These are phyloP conservation scores for Phoma herbarum DNA, from an alignment of 2,329 filamentous ascomycete genomes.

Conservation along the genomic window DNA sequence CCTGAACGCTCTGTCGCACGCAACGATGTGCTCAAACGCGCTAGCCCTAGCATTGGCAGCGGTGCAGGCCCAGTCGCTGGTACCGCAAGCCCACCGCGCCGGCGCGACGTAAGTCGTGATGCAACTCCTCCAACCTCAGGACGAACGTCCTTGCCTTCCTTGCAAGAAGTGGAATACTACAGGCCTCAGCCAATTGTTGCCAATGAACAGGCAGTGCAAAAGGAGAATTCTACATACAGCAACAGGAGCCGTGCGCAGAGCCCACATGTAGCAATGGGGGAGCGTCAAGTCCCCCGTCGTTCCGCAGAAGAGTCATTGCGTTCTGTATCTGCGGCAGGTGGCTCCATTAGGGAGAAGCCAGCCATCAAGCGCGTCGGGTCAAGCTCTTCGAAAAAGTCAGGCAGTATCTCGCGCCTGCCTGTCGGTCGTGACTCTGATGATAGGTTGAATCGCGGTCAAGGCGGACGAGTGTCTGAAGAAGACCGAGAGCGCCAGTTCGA, in stretches of 20 bases:
- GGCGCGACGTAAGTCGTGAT: slow-evolving; percentile 34
- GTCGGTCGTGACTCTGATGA: slow-evolving; percentile 44
- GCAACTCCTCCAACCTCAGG: slow-evolving; percentile 33
- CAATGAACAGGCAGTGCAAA: slow-evolving; percentile 11
- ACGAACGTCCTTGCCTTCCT: slow-evolving; percentile 37
- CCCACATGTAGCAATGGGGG: slow-evolving; percentile 23
- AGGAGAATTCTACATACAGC: slow-evolving; percentile 24
- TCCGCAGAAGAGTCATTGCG: slow-evolving; percentile 37
- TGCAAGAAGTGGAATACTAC: slow-evolving; percentile 42
- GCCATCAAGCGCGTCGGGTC: slow-evolving; percentile 45
- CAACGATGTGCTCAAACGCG: slow-evolving; percentile 30
- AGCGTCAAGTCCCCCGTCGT: slow-evolving; percentile 33
- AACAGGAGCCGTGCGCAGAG: slow-evolving; percentile 31
- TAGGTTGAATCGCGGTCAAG: slow-evolving; percentile 40
- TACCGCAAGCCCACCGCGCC: slow-evolving; percentile 28
- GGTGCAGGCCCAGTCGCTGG: slow-evolving; percentile 11
- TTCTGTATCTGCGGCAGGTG: slow-evolving; percentile 30
- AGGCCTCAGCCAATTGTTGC: slow-evolving; percentile 7
- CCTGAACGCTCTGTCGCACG: slow-evolving; percentile 34
- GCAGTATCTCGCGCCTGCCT: slow-evolving; percentile 44
- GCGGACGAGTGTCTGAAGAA: slow-evolving; percentile 50
- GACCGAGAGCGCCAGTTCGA: slow-evolving; percentile 57
- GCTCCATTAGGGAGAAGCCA: slow-evolving; percentile 33
- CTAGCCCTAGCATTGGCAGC: slow-evolving; percentile 20
- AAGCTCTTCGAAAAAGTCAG: slow-evolving; percentile 44